Conservation (phyloP, 805 yeast genomes). For the Saccharomycopsis fermentans region DNA sequence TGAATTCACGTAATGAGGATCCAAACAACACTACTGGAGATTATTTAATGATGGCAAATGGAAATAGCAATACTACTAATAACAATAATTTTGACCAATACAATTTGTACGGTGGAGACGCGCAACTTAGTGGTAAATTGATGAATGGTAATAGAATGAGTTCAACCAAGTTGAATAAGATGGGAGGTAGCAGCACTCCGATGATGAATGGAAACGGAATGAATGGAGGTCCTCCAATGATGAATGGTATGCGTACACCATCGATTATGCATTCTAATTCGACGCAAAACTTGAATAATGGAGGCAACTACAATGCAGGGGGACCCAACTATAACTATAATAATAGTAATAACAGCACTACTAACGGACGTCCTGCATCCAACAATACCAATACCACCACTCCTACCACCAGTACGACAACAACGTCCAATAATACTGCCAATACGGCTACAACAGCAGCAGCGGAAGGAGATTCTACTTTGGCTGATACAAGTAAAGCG, state of each 20-base stretch:
- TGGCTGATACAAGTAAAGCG: not conserved
- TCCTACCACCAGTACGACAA: not conserved
- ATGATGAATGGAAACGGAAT: not conserved
- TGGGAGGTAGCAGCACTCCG: not conserved
- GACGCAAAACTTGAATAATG: not conserved
- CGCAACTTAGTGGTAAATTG: conserved; percentile 3
- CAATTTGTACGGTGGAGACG: conserved; percentile 15
- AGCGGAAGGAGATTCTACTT: not conserved
- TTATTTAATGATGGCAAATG: not conserved
- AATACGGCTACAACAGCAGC: not conserved
- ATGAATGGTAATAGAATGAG: conserved; percentile 14
- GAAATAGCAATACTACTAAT: conserved; percentile 1
- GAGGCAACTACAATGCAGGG: not conserved
- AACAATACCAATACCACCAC: conserved; percentile 4
- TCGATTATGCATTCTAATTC: not conserved
- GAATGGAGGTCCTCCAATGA: not conserved
- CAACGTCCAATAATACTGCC: not conserved
- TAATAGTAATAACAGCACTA: conserved; percentile 1
- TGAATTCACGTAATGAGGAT: not conserved
- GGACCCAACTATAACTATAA: not conserved
- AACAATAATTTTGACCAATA: conserved; percentile 13
- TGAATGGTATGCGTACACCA: conserved; percentile 2
- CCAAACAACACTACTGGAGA: not conserved
- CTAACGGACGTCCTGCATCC: not conserved
- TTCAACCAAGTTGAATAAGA: conserved; percentile 4